Base-by-base conservation (phyloP, 2,329 filamentous ascomycete species). In the Epichloe elymi region DNA sequence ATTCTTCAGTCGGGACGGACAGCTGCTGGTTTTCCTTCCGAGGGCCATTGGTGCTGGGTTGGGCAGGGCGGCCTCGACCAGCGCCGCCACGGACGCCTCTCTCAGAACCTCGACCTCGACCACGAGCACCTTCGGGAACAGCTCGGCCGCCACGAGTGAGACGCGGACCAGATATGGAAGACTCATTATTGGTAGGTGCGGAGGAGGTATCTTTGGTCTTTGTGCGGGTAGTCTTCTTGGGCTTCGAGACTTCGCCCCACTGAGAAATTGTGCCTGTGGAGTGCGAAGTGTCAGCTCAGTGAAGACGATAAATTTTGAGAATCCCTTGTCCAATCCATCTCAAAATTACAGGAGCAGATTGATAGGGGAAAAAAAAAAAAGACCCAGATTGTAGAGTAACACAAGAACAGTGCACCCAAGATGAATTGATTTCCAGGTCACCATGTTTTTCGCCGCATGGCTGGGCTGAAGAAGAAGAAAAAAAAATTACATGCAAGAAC, bases 161-260 rank as follows among this genome's bases (percentile, higher is more conserved):
- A 65, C 76, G 71, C 56, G 63, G 50, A 49, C 65, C 63, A 57
- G 70, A 68, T 56, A 70, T 67, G 50, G 70, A 61, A 51, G 70
- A 63, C 57, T 79, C 75, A 53, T 69, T 64, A 58, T 60, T 65
- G 58, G 75, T 74, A 54, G 76, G 68, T 52, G 77, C 71, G 53
- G 74, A 69, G 56, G 74, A 68, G 55, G 74, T 68, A 50, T 86
- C 80, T 68, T 86, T 85, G 55, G 75, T 74, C 77, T 90, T 91
- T 59, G 83, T 76, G 68, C 83, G 82, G 61, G 82, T 74, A 60
- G 85, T 80, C 74, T 89, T 90, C 73, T 85, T 85, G 63, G 80
- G 78, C 75, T 86, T 87, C 59, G 84, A 85, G 59, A 93, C 86
- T 67, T 91, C 86, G 60, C 83, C 83, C 80, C 88, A 93, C 73